Base-by-base conservation (phyloP, 2,329 filamentous ascomycete genomes). In the Nemania sp. region DNA sequence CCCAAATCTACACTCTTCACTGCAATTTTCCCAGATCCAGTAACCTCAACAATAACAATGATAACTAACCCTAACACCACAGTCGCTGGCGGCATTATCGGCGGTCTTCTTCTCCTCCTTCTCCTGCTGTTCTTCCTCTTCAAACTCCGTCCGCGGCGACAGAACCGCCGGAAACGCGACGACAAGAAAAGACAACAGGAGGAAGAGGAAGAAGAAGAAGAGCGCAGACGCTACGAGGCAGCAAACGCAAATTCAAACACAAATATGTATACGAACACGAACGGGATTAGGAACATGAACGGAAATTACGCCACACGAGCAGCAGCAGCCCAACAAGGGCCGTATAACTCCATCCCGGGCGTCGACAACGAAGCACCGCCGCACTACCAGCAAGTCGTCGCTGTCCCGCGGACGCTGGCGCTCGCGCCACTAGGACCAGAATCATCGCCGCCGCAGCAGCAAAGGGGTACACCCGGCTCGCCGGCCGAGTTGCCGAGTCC, bases 71-170 rank as follows among this genome's bases (percentile, higher is more conserved):
- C 14, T 46, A 9, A 28, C 22, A 24, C 28, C 20, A 12, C 20
- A 53, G 54, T 59, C n/a, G 49, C 42, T 22, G 56, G 53, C 19
- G 56, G 49, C 15, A 19, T 57, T 8, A 15, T 59, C 23, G 56
- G 53, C 15, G 56, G 49, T 8, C 19, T 59, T 15, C 2, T 54
- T 20, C 23, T 49, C 11, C 17, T 54, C 8, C 17, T 57, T 3
- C 19, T 54, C 20, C 9, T 59, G 1, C 26, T 59, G 8, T 40
- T 50, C 26, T 28, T 54, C 24, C 50, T 52, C 7, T 57, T 59
- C 54, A 47, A 49, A 24, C 14, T 52, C 19, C 56, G 56, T 2
- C 48, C 55, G 15, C 24, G 47, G 40, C 17, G 52, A 17, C 46
- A 36, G 17, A 48, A 30, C 1, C 50, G 50, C 1, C 50, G 41